Evolutionary conservation across 1,139 yeast genomes (phyloP).

Genomic region (Sugiyamaella paludigena): DNA sequence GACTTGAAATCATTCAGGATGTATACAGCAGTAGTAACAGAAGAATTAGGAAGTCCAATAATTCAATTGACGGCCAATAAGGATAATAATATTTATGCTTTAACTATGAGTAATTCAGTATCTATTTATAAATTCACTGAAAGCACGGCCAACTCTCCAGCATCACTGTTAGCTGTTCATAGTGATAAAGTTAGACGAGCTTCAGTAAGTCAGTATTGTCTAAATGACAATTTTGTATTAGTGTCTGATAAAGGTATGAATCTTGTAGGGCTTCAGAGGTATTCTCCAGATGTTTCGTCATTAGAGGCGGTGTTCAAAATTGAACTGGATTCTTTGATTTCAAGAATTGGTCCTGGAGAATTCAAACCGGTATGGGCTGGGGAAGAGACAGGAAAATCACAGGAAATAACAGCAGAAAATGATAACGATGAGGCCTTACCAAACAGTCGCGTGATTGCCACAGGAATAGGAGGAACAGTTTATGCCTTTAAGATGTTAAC

Average conservation of each 20-base stretch:
- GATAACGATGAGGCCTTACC: slow-evolving; percentile 1
- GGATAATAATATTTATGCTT: slow-evolving; percentile 18
- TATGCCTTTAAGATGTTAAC: slow-evolving; percentile 16
- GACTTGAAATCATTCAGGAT: slow-evolving; percentile 8
- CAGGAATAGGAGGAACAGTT: slow-evolving; percentile 17
- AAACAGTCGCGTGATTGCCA: slow-evolving; percentile 12
- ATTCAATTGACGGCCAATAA: slow-evolving; percentile 6
- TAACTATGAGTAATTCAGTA: slow-evolving; percentile 11
- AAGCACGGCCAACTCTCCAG: not conserved
- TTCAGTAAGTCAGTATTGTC: slow-evolving; percentile 14
- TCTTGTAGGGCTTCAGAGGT: slow-evolving; percentile 14
- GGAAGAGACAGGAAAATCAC: not conserved
- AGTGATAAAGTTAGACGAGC: slow-evolving; percentile 19
- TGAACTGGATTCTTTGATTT: slow-evolving; percentile 10
- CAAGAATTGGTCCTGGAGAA: slow-evolving; percentile 6
- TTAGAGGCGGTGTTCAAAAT: slow-evolving; percentile 12
- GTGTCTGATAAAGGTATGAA: slow-evolving; percentile 21
- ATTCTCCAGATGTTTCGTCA: slow-evolving; percentile 2
- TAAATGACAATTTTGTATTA: slow-evolving; percentile 15
- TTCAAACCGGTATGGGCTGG: slow-evolving; percentile 4
- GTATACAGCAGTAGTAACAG: slow-evolving; percentile 2
- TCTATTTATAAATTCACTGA: slow-evolving; percentile 1
- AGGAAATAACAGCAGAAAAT: not conserved
- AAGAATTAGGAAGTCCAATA: slow-evolving; percentile 12
- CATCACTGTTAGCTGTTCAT: slow-evolving; percentile 2